Evolutionary conservation across 139 green algal genomes (phyloP).

Genomic region (Limnomonas spitsbergensis): DNA sequence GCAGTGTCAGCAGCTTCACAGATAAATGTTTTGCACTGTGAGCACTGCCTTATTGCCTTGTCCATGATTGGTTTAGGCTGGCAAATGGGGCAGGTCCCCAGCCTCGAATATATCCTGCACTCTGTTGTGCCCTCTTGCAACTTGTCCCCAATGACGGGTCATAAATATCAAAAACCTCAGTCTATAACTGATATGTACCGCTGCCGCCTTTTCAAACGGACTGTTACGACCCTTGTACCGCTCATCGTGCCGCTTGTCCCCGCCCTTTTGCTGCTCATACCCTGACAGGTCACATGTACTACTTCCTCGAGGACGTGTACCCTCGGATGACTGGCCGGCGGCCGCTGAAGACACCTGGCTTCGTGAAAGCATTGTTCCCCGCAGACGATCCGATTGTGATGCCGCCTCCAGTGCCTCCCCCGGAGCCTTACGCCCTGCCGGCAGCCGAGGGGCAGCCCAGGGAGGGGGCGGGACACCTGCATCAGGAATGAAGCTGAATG

Average conservation of each 20-base stretch:
- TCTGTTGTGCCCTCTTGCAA: no score
- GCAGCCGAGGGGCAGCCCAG: background rate
- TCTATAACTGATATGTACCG: no score
- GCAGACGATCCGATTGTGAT: background rate
- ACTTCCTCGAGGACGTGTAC: constrained; percentile 90
- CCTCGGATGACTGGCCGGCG: constrained; percentile 80
- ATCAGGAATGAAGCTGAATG: background rate
- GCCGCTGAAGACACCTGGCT: constrained; percentile 73
- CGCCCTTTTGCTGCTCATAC: no score
- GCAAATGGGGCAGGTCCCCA: no score
- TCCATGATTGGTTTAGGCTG: no score
- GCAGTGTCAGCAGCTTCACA: background rate
- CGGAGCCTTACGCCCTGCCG: background rate
- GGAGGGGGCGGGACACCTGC: background rate
- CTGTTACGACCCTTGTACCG: no score
- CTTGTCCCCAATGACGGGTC: no score
- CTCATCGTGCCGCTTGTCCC: no score
- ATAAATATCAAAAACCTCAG: no score
- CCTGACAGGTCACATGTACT: constrained; percentile 19
- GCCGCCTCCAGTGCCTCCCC: background rate
- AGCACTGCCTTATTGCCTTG: no score
- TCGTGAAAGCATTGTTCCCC: constrained; percentile 59
- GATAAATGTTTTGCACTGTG: background rate
- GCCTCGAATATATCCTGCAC: no score
- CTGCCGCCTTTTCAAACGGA: no score